Percentiles rank a stretch among this genome's conserved stretches.
phyloP scores from a whole-genome alignment of 495 filamentous ascomycete species.

The Penicillium atrosanguineum region DNA sequence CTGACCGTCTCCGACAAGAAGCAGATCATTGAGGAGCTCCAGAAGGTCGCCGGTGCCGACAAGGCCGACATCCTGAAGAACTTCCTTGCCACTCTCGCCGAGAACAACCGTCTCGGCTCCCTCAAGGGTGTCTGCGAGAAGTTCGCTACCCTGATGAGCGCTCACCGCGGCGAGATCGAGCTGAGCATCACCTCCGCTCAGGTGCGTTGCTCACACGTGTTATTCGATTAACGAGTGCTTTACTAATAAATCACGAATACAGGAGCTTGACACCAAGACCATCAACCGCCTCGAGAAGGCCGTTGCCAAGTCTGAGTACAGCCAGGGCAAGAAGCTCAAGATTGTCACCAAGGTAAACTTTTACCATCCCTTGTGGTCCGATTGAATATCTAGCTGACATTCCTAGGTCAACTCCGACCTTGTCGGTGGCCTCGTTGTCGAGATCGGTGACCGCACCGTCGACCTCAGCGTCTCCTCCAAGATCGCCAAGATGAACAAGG shows the following conservation, averaged over 20 bases:
- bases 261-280: slow-evolving; percentile 87
- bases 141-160: slow-evolving; percentile 83
- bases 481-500: slow-evolving; percentile 98
- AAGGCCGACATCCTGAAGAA: slow-evolving; percentile 86
- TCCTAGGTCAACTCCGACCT: slow-evolving; percentile 87
- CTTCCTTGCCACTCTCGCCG: slow-evolving; percentile 82
- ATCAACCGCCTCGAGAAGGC: slow-evolving; percentile 80
- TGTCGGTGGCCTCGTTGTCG: slow-evolving; percentile 88
- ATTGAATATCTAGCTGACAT: slow-evolving; percentile 1
- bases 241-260: not conserved
- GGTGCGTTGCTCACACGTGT: slow-evolving; percentile 48
- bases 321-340: slow-evolving; percentile 95
- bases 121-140: slow-evolving; percentile 81
- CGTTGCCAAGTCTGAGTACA: slow-evolving; percentile 84
- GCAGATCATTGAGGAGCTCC: slow-evolving; percentile 76
- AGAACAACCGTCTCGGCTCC: slow-evolving; percentile 90
- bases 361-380: not conserved
- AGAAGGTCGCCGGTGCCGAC: slow-evolving; percentile 70
- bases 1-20: slow-evolving; percentile 75
- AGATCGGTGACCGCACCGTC: slow-evolving; percentile 96
- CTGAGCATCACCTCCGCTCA: slow-evolving; percentile 83
- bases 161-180: slow-evolving; percentile 89
- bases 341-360: slow-evolving; percentile 78
- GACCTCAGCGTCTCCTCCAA: slow-evolving; percentile 93
- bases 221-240: not conserved